Evolutionary conservation across 805 yeast species (phyloP).

Genomic region (Ogataea pignaliae): DNA sequence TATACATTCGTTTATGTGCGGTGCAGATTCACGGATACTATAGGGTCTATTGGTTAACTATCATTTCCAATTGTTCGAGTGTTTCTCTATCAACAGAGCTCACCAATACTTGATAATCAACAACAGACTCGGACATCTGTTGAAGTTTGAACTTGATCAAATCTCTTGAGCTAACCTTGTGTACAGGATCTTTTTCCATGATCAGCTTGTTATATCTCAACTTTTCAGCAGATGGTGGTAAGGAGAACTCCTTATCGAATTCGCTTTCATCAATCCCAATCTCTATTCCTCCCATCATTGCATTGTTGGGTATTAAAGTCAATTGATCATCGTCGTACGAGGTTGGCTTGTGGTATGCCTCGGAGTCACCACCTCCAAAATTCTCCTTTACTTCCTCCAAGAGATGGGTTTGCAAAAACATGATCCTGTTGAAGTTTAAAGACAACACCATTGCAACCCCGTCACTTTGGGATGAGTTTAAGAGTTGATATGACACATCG

Average conservation of each 20-base stretch:
- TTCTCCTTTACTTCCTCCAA: conserved; percentile 74
- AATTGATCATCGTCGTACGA: conserved; percentile 34
- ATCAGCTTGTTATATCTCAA: conserved; percentile 36
- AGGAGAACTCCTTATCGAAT: conserved; percentile 20
- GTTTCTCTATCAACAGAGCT: conserved; percentile 26
- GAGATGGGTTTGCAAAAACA: conserved; percentile 33
- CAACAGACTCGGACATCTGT: conserved; percentile 25
- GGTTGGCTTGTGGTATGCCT: conserved; percentile 42
- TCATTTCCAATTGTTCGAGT: conserved; percentile 29
- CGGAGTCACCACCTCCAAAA: conserved; percentile 48
- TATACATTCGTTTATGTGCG: no score
- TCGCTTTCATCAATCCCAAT: conserved; percentile 26
- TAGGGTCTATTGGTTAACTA: conserved; percentile 8
- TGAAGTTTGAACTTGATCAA: conserved; percentile 34
- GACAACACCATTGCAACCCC: conserved; percentile 23
- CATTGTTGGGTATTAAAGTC: conserved; percentile 18
- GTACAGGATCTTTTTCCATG: conserved; percentile 46
- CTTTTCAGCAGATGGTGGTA: conserved; percentile 38
- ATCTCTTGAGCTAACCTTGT: conserved; percentile 44
- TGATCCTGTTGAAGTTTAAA: conserved; percentile 22
- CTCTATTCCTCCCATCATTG: conserved; percentile 15
- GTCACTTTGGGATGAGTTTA: conserved; percentile 17
- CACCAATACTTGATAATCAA: conserved; percentile 34
- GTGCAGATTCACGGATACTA: background rate
- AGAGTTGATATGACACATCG: conserved; percentile 22